Evolutionary conservation across 345 rosid species (phyloP).

Genomic region (Ricinus communis): DNA sequence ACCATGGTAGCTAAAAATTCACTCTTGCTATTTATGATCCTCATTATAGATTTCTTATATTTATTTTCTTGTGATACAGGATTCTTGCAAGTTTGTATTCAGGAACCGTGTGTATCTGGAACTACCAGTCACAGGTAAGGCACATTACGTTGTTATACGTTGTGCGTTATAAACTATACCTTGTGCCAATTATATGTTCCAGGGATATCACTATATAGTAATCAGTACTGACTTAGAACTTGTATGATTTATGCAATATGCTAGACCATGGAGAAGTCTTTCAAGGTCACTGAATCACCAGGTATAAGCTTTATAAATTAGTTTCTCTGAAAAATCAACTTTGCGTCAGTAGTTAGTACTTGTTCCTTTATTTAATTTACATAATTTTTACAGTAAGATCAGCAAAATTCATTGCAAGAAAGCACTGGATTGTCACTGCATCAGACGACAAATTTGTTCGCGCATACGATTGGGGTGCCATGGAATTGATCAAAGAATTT

Average conservation of each 20-base stretch:
- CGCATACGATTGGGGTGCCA: constrained; percentile 26
- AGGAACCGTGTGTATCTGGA: constrained; percentile 39
- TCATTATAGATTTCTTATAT: background rate
- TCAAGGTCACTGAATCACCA: constrained; percentile 28
- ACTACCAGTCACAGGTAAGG: constrained; percentile 39
- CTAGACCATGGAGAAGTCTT: constrained; percentile 25
- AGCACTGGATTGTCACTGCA: constrained; percentile 36
- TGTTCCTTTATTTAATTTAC: background rate
- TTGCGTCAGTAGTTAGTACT: background rate
- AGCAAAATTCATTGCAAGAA: constrained; percentile 40
- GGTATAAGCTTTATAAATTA: constrained; percentile 4
- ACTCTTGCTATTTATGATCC: too few species aligned
- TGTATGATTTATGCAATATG: background rate
- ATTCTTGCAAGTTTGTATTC: constrained; percentile 34
- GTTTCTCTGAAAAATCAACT: background rate
- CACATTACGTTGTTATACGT: background rate
- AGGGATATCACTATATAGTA: too few species aligned
- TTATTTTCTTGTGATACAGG: constrained; percentile 16
- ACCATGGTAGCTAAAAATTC: constrained; percentile 38
- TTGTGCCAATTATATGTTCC: too few species aligned
- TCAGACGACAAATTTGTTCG: constrained; percentile 39
- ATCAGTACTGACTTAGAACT: background rate
- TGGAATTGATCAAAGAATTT: constrained; percentile 37
- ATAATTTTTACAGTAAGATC: constrained; percentile 29
- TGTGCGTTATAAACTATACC: too few species aligned